Evolutionary conservation across 208 protist genomes (phyloP), one percentile per base, ranked within the genome.

Genomic region (Leishmania braziliensis): DNA sequence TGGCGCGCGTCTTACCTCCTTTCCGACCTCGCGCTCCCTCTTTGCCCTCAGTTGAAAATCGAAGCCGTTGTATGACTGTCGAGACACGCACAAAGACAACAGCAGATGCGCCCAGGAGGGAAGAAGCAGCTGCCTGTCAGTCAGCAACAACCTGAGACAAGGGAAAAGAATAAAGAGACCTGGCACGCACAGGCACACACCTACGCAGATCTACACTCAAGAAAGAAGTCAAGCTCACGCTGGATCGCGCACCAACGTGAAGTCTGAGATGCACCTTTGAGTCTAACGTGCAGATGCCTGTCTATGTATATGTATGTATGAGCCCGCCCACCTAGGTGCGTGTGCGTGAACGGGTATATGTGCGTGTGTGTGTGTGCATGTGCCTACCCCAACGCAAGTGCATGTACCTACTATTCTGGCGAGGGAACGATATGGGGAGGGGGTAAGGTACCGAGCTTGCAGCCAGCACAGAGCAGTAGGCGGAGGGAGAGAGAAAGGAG

Each of bases 281-380:
- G 74, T 73, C 53, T 12, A 56, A 50, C 73, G 60, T 50, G 79
- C 80, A 10, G 20, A 63, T 71, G 62, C n/a, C n/a, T 72, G 12
- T 63, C 6, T 66, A 54, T 54, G 46, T 73, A 33, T 54, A 26
- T 33, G 23, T 54, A 5, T 74, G 6, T 43, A n/a, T 36, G 18
- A 29, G 26, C 62, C 26, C 12, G 6, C 58, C 43, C 58, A 63
- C 58, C 26, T n/a, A 29, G 62, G 62, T 39, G 29, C 10, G 6
- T 39, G 62, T 20, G 62, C 12, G 18, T 29, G 12, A 36, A 66
- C 1, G 29, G 20, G 62, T 68, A 43, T 39, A 10, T 29, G 14
- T 8, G 58, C 0, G 20, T 63, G 58, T 63, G 58, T 63, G 58
- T 33, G 58, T 63, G 62, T 16, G 62, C 18, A 29, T 68, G n/a